Conservation (phyloP, 805 yeast genomes). For the Trichomonascus vanleenenianus region DNA sequence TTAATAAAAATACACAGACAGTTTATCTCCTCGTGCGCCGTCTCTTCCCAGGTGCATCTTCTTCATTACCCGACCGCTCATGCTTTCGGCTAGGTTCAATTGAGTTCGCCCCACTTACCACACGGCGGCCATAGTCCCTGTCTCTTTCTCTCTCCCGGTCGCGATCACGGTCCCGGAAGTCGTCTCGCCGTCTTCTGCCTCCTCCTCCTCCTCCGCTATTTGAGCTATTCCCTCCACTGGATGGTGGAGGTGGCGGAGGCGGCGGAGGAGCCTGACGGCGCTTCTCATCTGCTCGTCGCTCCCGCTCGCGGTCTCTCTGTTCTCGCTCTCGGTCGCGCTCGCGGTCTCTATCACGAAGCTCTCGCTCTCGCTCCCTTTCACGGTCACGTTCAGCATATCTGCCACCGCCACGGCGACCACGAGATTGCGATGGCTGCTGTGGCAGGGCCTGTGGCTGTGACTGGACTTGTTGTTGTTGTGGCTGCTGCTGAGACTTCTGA, state of each 20-base stretch:
- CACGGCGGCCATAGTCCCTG: slow-evolving; percentile 2
- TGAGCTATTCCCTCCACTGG: slow-evolving; percentile 7
- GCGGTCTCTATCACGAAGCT: slow-evolving; percentile 5
- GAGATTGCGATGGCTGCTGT: slow-evolving; percentile 3
- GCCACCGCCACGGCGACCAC: background rate
- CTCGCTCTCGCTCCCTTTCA: slow-evolving; percentile 1
- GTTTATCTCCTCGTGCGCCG: background rate
- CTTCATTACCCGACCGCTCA: background rate
- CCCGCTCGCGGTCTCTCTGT: slow-evolving; percentile 6
- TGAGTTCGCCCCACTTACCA: background rate
- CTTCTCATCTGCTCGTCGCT: background rate
- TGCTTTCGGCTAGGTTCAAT: slow-evolving; percentile 1
- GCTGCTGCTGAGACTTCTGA: background rate
- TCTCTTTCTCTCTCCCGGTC: background rate
- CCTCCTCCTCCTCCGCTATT: slow-evolving; percentile 9
- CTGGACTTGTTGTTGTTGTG: background rate
- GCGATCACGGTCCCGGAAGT: background rate
- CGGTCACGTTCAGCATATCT: background rate
- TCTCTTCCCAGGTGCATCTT: slow-evolving; percentile 1
- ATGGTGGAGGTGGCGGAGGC: background rate
- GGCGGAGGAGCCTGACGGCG: background rate
- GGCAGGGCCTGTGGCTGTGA: slow-evolving; percentile 9
- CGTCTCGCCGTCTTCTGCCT: background rate
- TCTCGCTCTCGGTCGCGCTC: slow-evolving; percentile 5
- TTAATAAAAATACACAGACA: background rate